Percentiles rank a stretch among this genome's conserved stretches.
Evolutionary conservation across 78 protist genomes (phyloP).

Genomic region (Neovahlkampfia damariscottae): DNA sequence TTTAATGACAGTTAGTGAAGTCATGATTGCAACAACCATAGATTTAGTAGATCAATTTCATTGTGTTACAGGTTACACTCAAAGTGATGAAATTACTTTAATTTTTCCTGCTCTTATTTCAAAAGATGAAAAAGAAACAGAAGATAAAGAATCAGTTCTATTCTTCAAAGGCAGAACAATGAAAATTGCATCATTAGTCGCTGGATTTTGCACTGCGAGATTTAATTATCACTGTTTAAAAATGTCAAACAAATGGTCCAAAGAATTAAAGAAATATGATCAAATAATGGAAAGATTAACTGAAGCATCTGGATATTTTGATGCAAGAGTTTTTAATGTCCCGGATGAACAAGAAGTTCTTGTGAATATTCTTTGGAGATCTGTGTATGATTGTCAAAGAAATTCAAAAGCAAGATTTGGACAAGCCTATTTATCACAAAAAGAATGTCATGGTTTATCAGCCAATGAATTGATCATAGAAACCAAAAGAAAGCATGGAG

Average conservation of each 20-base stretch:
- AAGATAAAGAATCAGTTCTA: not conserved
- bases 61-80: not conserved
- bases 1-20: too few relatives aligned
- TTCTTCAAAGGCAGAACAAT: not conserved
- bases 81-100: not conserved
- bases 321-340: not conserved
- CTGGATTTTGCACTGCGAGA: not conserved
- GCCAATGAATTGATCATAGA: not conserved
- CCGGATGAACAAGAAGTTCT: not conserved
- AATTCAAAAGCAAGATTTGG: not conserved
- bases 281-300: not conserved
- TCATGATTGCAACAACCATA: not conserved
- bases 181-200: not conserved
- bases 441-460: not conserved
- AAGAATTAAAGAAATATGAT: not conserved
- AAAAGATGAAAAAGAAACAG: not conserved
- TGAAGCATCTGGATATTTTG: not conserved
- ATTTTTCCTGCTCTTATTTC: not conserved
- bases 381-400: not conserved
- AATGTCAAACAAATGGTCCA: not conserved
- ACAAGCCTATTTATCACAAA: not conserved
- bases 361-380: not conserved
- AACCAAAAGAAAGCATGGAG: not conserved
- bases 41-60: not conserved
- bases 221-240: not conserved